Percentiles rank a stretch among this genome's conserved stretches.
Conservation (phyloP, 2,329 filamentous ascomycete genomes). For the Talaromyces atroroseus region DNA sequence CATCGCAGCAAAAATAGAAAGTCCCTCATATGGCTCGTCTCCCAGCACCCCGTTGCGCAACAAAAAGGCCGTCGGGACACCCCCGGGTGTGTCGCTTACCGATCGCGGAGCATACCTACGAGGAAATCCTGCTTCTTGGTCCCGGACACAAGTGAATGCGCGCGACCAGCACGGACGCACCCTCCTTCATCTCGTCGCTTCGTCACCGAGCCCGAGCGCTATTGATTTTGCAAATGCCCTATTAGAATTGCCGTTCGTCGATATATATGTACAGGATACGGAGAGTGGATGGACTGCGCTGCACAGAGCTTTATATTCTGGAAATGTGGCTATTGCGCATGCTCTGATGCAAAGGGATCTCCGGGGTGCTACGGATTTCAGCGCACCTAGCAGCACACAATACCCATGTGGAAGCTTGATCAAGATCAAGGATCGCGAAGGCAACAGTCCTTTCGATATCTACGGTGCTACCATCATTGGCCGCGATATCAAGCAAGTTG, state of each 20-base stretch:
- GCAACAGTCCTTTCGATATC: conserved; percentile 88
- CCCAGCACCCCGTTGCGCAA: conserved; percentile 41
- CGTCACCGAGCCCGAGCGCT: conserved; percentile 65
- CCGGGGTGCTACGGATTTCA: conserved; percentile 58
- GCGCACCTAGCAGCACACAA: conserved; percentile 49
- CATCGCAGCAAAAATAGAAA: conserved; percentile 24
- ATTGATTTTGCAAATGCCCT: conserved; percentile 71
- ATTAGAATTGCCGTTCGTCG: conserved; percentile 73
- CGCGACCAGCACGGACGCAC: conserved; percentile 78
- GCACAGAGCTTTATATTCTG: conserved; percentile 83
- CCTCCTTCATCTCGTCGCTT: conserved; percentile 75
- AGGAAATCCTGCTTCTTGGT: conserved; percentile 35
- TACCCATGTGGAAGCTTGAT: conserved; percentile 69
- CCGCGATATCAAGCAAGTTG: conserved; percentile 53
- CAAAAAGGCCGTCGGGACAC: conserved; percentile 40
- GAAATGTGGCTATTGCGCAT: conserved; percentile 80
- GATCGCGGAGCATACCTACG: conserved; percentile 27
- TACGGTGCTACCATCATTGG: conserved; percentile 82
- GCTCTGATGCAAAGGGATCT: conserved; percentile 74
- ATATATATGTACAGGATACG: conserved; percentile 78
- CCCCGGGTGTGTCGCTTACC: conserved; percentile 40
- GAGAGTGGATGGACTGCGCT: conserved; percentile 96
- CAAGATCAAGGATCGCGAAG: conserved; percentile 93
- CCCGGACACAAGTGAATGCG: conserved; percentile 70
- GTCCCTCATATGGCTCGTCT: conserved; percentile 27